Percentiles rank a stretch among this genome's conserved stretches.
Conservation (phyloP, 2,329 filamentous ascomycete genomes). For the Ascochyta pisi region DNA sequence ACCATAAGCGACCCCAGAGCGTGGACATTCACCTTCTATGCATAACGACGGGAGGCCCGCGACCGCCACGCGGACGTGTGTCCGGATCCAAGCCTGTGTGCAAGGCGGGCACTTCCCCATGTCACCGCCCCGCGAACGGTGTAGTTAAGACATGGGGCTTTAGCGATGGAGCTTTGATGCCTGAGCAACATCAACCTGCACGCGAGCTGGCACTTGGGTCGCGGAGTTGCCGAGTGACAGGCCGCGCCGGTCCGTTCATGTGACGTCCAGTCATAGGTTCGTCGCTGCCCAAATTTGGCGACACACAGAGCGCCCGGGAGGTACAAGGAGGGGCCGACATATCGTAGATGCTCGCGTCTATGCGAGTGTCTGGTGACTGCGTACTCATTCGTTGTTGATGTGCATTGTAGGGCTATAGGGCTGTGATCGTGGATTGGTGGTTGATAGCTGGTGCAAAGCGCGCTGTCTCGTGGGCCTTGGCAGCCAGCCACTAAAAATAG, state of each 20-base stretch:
- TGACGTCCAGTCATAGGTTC: constrained; percentile 3
- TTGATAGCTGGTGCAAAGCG: constrained; percentile 15
- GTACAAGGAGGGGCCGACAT: constrained; percentile 25
- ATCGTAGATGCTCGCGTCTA: constrained; percentile 17
- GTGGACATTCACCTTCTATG: constrained; percentile 11
- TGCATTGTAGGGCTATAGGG: constrained; percentile 32
- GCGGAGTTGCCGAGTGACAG: constrained; percentile 17
- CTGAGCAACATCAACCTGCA: constrained; percentile 17
- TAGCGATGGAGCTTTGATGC: constrained; percentile 21
- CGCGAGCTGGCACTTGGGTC: constrained; percentile 10
- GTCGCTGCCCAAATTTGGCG: constrained; percentile 12
- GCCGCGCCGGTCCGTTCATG: constrained; percentile 16
- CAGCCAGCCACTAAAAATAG: constrained; percentile 39
- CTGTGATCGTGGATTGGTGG: constrained; percentile 9
- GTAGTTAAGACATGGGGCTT: constrained; percentile 11
- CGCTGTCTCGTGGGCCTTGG: constrained; percentile 27
- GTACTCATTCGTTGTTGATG: constrained; percentile 16
- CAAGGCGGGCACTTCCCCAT: constrained; percentile 10
- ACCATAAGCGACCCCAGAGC: constrained; percentile 14
- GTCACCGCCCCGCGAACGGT: constrained; percentile 12
- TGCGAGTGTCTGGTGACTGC: constrained; percentile 8
- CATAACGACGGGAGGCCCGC: constrained; percentile 7
- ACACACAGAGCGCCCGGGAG: constrained; percentile 17
- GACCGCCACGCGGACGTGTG: constrained; percentile 13
- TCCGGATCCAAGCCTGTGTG: constrained; percentile 9